Conservation (phyloP, 371 early-diverging fungal species). For the Lichtheimia ornata region DNA sequence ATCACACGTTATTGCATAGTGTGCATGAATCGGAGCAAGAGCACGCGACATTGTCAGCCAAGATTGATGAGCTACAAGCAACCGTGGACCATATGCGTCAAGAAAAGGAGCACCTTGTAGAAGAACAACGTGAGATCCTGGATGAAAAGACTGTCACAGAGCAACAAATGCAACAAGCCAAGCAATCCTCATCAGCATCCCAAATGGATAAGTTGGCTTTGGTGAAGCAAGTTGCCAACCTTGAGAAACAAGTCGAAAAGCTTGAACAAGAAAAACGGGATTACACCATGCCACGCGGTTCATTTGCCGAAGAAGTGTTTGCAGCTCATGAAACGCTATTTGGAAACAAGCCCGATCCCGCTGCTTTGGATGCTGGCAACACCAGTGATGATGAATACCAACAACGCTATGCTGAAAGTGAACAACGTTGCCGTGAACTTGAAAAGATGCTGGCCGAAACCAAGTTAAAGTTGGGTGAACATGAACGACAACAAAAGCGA, state of each 20-base stretch:
- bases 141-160: conserved; percentile 29
- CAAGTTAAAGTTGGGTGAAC: conserved; percentile 42
- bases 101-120: conserved; percentile 25
- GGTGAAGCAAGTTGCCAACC: conserved; percentile 28
- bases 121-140: conserved; percentile 29
- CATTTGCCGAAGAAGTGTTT: conserved; percentile 48
- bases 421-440: conserved; percentile 45
- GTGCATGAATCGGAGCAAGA: conserved; percentile 17
- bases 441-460: conserved; percentile 48
- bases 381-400: conserved; percentile 22
- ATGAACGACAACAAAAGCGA: conserved; percentile 18
- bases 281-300: conserved; percentile 36
- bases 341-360: conserved; percentile 9
- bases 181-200: conserved; percentile 34
- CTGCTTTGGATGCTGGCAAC: not conserved
- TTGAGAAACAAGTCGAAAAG: conserved; percentile 20
- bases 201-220: conserved; percentile 32
- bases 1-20: conserved; percentile 29
- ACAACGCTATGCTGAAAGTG: conserved; percentile 37
- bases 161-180: conserved; percentile 32
- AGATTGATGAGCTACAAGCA: conserved; percentile 9
- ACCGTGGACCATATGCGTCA: conserved; percentile 19
- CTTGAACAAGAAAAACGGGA: conserved; percentile 40
- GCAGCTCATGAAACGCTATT: conserved; percentile 37
- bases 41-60: conserved; percentile 10